phyloP scores from a whole-genome alignment of 2,329 filamentous ascomycete species.

The Cercospora janseana region DNA sequence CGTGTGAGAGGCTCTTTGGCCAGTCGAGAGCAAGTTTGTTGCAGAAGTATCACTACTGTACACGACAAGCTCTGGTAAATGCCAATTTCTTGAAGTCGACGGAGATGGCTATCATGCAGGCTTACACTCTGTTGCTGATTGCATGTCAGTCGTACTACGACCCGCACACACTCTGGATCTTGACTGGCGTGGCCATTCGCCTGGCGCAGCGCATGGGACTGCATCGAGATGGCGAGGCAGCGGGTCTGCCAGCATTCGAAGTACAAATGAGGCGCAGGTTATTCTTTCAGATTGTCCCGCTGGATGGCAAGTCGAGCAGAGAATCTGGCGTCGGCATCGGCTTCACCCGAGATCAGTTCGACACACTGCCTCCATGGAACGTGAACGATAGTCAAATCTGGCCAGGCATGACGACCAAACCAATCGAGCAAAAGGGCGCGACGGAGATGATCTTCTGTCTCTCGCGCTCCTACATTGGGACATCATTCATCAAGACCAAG shows the following conservation, averaged over 20 bases:
- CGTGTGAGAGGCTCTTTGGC: constrained; percentile 49
- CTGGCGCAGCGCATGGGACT: constrained; percentile 9
- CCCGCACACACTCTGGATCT: constrained; percentile 59
- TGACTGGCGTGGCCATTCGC: constrained; percentile 53
- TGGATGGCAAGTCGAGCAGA: constrained; percentile 47
- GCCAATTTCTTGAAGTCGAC: constrained; percentile 65
- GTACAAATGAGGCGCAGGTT: constrained; percentile 60
- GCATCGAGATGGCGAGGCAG: constrained; percentile 51
- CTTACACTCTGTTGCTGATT: constrained; percentile 61
- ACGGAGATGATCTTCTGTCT: constrained; percentile 55
- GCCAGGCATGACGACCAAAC: constrained; percentile 49
- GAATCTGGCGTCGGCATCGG: constrained; percentile 35
- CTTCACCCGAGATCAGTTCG: constrained; percentile 30
- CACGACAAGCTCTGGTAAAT: constrained; percentile 65
- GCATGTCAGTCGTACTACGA: constrained; percentile 44
- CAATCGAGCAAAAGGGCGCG: constrained; percentile 47
- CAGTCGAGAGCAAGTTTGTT: constrained; percentile 43
- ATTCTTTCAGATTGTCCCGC: constrained; percentile 62
- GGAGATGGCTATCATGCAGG: constrained; percentile 65
- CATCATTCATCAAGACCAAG: constrained; percentile 37
- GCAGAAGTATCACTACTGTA: constrained; percentile 42
- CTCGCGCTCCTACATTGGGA: constrained; percentile 44
- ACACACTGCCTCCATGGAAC: constrained; percentile 36
- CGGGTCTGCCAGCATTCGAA: constrained; percentile 57
- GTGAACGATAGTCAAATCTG: constrained; percentile 39